phyloP scores from a whole-genome alignment of 2,329 filamentous ascomycete genomes.

The Talaromyces pinophilus region DNA sequence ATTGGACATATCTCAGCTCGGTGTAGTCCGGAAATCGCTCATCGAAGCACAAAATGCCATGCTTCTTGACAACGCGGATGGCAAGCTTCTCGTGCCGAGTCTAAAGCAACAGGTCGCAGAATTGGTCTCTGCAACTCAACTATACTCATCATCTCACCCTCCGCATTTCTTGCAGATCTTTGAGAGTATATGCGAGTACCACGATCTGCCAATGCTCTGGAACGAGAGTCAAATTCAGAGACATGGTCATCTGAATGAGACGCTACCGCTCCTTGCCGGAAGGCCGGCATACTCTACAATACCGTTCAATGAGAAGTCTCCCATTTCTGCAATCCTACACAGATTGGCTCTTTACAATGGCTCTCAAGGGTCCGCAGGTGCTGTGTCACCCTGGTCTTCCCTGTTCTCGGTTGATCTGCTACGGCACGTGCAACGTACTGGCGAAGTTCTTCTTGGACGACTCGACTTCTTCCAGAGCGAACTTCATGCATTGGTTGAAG shows the following conservation, averaged over 20 bases:
- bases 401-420: slow-evolving; percentile 57
- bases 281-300: slow-evolving; percentile 39
- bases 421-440: slow-evolving; percentile 55
- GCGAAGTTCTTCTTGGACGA: slow-evolving; percentile 59
- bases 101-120: slow-evolving; percentile 43
- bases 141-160: slow-evolving; percentile 31
- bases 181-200: slow-evolving; percentile 50
- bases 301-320: slow-evolving; percentile 35
- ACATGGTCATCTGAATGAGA: slow-evolving; percentile 31
- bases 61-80: slow-evolving; percentile 40
- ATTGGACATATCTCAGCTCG: slow-evolving; percentile 40
- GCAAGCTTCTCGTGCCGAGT: slow-evolving; percentile 37
- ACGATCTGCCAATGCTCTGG: slow-evolving; percentile 37
- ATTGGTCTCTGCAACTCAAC: slow-evolving; percentile 36
- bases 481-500: slow-evolving; percentile 60
- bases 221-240: slow-evolving; percentile 20
- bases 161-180: slow-evolving; percentile 52
- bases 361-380: slow-evolving; percentile 31
- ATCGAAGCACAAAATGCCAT: slow-evolving; percentile 42
- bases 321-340: slow-evolving; percentile 40
- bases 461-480: slow-evolving; percentile 66
- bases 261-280: slow-evolving; percentile 41
- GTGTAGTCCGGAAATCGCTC: slow-evolving; percentile 40
- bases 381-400: slow-evolving; percentile 51
- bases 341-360: slow-evolving; percentile 41